phyloP scores from a whole-genome alignment of 352 stramenopile genomes.

The Phytophthora ramorum region DNA sequence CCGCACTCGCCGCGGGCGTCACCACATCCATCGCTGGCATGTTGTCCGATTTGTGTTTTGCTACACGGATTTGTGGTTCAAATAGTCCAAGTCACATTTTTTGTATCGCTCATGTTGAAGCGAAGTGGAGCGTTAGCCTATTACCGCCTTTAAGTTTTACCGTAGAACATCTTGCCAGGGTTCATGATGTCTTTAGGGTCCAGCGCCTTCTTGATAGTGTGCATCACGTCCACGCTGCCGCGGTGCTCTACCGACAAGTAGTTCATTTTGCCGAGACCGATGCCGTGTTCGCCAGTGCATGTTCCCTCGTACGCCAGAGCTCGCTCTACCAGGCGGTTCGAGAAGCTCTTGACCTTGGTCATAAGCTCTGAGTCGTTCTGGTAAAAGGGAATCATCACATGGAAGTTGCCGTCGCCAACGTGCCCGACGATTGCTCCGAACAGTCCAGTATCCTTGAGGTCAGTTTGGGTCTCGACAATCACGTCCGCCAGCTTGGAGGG shows the following conservation, averaged over 20 bases:
- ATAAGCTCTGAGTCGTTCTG: slow-evolving; percentile 85
- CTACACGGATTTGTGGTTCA: neutral
- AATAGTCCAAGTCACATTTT: slow-evolving; percentile 12
- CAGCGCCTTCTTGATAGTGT: slow-evolving; percentile 93
- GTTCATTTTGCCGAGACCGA: slow-evolving; percentile 95
- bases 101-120: slow-evolving; percentile 18
- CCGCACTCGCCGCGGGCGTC: slow-evolving; percentile 5
- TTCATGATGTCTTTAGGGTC: slow-evolving; percentile 97
- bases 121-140: neutral
- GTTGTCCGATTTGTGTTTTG: slow-evolving; percentile 1
- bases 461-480: slow-evolving; percentile 91
- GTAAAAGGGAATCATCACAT: slow-evolving; percentile 95
- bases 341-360: slow-evolving; percentile 86
- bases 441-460: slow-evolving; percentile 87
- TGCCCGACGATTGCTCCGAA: slow-evolving; percentile 93
- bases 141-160: slow-evolving; percentile 17
- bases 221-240: slow-evolving; percentile 92
- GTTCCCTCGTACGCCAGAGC: slow-evolving; percentile 92
- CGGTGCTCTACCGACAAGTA: slow-evolving; percentile 93
- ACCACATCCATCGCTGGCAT: slow-evolving; percentile 30
- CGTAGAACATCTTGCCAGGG: slow-evolving; percentile 95
- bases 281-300: slow-evolving; percentile 97
- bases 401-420: slow-evolving; percentile 97
- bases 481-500: slow-evolving; percentile 93
- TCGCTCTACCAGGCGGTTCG: slow-evolving; percentile 70